Evolutionary conservation across 345 rosid species (phyloP).

Genomic region (Murraya paniculata): DNA sequence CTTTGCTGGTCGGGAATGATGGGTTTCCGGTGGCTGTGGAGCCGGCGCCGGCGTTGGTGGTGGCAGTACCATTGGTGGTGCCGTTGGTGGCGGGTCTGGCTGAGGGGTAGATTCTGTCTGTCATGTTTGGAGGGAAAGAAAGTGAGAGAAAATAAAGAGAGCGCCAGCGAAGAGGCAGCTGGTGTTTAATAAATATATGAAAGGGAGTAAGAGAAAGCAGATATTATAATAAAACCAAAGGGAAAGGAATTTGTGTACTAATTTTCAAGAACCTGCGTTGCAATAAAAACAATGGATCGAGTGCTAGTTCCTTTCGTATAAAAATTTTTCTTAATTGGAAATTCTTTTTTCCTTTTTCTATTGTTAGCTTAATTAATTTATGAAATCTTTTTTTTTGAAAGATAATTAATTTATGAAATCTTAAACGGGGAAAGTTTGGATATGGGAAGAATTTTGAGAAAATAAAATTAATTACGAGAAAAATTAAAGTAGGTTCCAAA

Average conservation of each 20-base stretch:
- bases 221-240: slow-evolving; percentile 1
- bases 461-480: too few species aligned
- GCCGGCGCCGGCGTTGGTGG: slow-evolving; percentile 17
- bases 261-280: neutral
- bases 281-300: neutral
- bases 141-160: neutral
- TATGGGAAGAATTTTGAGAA: too few species aligned
- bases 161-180: neutral
- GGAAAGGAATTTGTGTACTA: neutral
- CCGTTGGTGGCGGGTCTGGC: slow-evolving; percentile 46
- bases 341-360: neutral
- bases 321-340: neutral
- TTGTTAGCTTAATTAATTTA: too few species aligned
- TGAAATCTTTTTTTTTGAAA: too few species aligned
- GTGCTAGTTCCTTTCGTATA: neutral
- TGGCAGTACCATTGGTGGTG: slow-evolving; percentile 25
- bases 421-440: too few species aligned
- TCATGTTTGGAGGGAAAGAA: slow-evolving; percentile 29
- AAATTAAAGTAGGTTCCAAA: too few species aligned
- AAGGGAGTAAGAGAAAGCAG: slow-evolving; percentile 8
- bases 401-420: too few species aligned
- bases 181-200: neutral
- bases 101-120: slow-evolving; percentile 64
- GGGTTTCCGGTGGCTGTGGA: slow-evolving; percentile 29
- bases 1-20: slow-evolving; percentile 61